These are phyloP conservation scores for Annulohypoxylon stygium DNA, from an alignment of 495 filamentous ascomycete genomes.

Conservation along the genomic window DNA sequence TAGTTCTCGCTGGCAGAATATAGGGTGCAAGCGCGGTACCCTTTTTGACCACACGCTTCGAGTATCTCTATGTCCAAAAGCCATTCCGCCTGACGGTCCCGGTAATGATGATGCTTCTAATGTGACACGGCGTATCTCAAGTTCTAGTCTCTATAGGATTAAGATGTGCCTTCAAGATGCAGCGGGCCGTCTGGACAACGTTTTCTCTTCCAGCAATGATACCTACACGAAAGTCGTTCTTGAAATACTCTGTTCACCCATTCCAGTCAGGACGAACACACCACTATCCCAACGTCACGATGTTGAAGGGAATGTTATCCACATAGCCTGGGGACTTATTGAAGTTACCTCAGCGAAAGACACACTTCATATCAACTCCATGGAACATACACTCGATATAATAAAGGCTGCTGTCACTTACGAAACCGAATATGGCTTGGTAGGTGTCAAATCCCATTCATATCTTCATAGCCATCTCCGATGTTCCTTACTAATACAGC, in stretches of 20 bases:
- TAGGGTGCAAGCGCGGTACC: slow-evolving; percentile 46
- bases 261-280: slow-evolving; percentile 17
- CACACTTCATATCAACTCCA: slow-evolving; percentile 23
- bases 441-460: slow-evolving; percentile 19
- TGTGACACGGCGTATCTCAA: background rate
- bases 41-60: slow-evolving; percentile 33
- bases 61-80: slow-evolving; percentile 39
- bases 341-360: slow-evolving; percentile 31
- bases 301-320: slow-evolving; percentile 30
- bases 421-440: slow-evolving; percentile 42
- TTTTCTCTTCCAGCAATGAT: slow-evolving; percentile 29
- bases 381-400: slow-evolving; percentile 40
- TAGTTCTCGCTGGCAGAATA: slow-evolving; percentile 42
- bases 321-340: slow-evolving; percentile 43
- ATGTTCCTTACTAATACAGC: background rate
- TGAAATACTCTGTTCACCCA: slow-evolving; percentile 44
- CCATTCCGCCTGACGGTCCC: background rate
- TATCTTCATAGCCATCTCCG: background rate
- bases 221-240: slow-evolving; percentile 45
- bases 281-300: slow-evolving; percentile 31
- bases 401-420: slow-evolving; percentile 45
- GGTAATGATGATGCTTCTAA: background rate
- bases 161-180: slow-evolving; percentile 37
- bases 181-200: slow-evolving; percentile 29
- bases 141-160: background rate